Evolutionary conservation across 306 rosid species (phyloP).

Genomic region (Dalbergia cochinchinensis): DNA sequence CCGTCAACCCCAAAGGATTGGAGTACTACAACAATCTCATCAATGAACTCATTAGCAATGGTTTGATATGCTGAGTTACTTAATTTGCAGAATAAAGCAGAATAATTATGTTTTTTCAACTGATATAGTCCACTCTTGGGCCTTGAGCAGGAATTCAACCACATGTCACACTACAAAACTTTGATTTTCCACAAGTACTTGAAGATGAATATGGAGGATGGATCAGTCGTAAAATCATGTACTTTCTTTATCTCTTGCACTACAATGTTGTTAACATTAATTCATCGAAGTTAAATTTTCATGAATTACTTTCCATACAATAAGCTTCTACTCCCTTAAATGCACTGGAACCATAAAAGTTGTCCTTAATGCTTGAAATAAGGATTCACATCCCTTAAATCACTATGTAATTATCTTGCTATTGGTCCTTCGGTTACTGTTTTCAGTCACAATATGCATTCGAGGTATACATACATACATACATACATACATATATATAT

Average conservation of each 20-base stretch:
- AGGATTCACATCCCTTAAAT: background rate
- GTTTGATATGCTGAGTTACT: conserved; percentile 48
- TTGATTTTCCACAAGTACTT: conserved; percentile 75
- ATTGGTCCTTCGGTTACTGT: background rate
- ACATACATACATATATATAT: too few species aligned
- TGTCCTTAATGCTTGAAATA: background rate
- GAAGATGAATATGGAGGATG: conserved; percentile 92
- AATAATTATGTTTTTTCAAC: background rate
- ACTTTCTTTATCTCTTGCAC: conserved; percentile 35
- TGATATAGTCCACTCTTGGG: conserved; percentile 1
- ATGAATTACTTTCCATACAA: background rate
- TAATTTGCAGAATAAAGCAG: background rate
- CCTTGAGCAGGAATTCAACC: conserved; percentile 72
- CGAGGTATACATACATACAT: too few species aligned
- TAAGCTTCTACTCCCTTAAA: background rate
- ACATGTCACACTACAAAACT: conserved; percentile 68
- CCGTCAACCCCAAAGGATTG: conserved; percentile 73
- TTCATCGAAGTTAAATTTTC: conserved; percentile 17
- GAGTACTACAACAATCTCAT: conserved; percentile 82
- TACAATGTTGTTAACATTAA: background rate
- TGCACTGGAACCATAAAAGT: background rate
- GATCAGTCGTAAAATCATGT: conserved; percentile 68
- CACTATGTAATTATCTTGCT: background rate
- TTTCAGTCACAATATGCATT: background rate
- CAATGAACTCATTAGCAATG: conserved; percentile 63